phyloP scores from a whole-genome alignment of 495 filamentous ascomycete genomes.

The Aspergillus mulundensis region DNA sequence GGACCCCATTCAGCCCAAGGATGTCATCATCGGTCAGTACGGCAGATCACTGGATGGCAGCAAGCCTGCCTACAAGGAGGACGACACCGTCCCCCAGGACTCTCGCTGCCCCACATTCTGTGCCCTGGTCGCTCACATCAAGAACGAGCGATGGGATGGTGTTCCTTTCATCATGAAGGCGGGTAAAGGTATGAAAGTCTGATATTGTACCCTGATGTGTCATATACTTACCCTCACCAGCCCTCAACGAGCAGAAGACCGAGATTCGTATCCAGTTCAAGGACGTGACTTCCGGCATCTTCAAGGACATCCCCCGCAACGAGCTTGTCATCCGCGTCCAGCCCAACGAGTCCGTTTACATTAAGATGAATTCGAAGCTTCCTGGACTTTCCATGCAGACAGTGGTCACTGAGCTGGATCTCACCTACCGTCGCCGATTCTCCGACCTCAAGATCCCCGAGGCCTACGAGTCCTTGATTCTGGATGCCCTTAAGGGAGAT shows the following conservation, averaged over 20 bases:
- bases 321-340: conserved; percentile 99
- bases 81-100: conserved; percentile 96
- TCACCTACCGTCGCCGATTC: conserved; percentile 97
- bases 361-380: conserved; percentile 99
- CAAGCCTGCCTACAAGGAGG: conserved; percentile 98
- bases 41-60: conserved; percentile 92
- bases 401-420: conserved; percentile 95
- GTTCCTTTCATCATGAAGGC: conserved; percentile 99
- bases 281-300: conserved; percentile 98
- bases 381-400: conserved; percentile 99
- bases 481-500: conserved; percentile 97
- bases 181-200: conserved; percentile 68
- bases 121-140: conserved; percentile 94
- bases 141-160: conserved; percentile 99
- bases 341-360: conserved; percentile 99
- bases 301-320: conserved; percentile 99
- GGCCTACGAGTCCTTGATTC: conserved; percentile 95
- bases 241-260: conserved; percentile 99
- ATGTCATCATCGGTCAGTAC: conserved; percentile 99
- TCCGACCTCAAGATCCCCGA: conserved; percentile 99
- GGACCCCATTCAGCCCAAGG: conserved; percentile 95
- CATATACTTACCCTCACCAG: conserved; percentile 33
- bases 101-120: conserved; percentile 98
- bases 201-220: background rate
- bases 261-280: conserved; percentile 99